A percentile compares a stretch with the other conserved stretches of the same genome.
phyloP scores from a whole-genome alignment of 2,329 filamentous ascomycete species.

The Calonectria pteridis region DNA sequence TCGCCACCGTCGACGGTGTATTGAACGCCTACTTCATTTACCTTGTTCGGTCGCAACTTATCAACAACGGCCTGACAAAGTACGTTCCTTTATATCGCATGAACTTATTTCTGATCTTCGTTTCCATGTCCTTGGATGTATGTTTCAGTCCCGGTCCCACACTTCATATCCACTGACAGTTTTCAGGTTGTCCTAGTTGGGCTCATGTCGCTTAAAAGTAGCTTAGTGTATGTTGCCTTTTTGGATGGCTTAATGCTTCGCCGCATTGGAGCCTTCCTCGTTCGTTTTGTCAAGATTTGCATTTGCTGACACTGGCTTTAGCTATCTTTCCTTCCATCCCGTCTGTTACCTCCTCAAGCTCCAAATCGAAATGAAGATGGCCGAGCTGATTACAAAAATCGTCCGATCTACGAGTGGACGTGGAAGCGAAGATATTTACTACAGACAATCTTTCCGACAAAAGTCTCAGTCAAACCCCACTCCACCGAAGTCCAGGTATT shows the following conservation, averaged over 20 bases:
- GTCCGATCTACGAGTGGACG: slow-evolving; percentile 20
- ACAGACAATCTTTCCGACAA: background rate
- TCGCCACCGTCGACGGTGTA: slow-evolving; percentile 59
- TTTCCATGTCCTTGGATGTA: slow-evolving; percentile 45
- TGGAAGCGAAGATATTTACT: slow-evolving; percentile 25
- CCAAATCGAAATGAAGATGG: slow-evolving; percentile 65
- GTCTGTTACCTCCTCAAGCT: slow-evolving; percentile 62
- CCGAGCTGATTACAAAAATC: slow-evolving; percentile 58
- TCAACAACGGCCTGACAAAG: slow-evolving; percentile 61
- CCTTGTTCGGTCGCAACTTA: slow-evolving; percentile 58
- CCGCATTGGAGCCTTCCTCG: background rate
- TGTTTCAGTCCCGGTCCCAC: fast-evolving
- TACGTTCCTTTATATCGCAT: slow-evolving; percentile 58
- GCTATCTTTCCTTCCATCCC: slow-evolving; percentile 54
- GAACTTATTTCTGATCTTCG: slow-evolving; percentile 42
- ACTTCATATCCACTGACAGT: background rate
- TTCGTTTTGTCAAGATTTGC: fast-evolving
- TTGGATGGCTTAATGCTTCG: background rate
- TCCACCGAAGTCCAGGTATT: background rate
- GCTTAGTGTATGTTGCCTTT: slow-evolving; percentile 36
- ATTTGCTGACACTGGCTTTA: slow-evolving; percentile 6
- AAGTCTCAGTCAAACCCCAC: background rate
- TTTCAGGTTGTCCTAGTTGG: slow-evolving; percentile 40
- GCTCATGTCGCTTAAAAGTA: slow-evolving; percentile 45
- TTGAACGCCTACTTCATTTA: slow-evolving; percentile 65